These are phyloP conservation scores for Colletotrichum plurivorum DNA, from an alignment of 2,329 filamentous ascomycete species.

Conservation along the genomic window DNA sequence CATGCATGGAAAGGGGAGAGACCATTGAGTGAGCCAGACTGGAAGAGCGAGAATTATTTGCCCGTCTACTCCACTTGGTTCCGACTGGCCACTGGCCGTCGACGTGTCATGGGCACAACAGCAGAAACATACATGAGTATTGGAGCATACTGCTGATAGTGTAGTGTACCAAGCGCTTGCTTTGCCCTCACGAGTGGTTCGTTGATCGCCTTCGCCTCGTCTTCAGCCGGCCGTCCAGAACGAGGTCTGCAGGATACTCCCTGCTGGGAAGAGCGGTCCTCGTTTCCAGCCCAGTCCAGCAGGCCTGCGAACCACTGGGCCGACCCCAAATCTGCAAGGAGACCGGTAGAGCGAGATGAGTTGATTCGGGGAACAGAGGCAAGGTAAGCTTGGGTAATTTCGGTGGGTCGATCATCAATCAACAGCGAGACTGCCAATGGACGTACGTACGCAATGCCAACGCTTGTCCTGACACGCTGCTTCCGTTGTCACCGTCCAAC, in stretches of 20 bases:
- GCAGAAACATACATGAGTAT: constrained; percentile 1
- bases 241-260: not conserved
- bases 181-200: constrained; percentile 8
- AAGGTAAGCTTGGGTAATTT: constrained; percentile 28
- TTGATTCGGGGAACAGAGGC: constrained; percentile 24
- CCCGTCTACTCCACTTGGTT: constrained; percentile 1
- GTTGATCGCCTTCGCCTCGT: constrained; percentile 10
- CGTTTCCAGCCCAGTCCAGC: constrained; percentile 8
- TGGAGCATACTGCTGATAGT: not conserved
- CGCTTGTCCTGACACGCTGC: constrained; percentile 14
- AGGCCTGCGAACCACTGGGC: not conserved
- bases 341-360: constrained; percentile 38
- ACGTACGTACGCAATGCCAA: constrained; percentile 26
- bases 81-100: constrained; percentile 14
- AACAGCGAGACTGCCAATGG: constrained; percentile 20
- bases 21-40: constrained; percentile 14
- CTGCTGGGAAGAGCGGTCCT: constrained; percentile 2
- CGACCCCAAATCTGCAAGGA: constrained; percentile 34
- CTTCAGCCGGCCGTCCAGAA: constrained; percentile 4
- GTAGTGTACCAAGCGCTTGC: constrained; percentile 9
- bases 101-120: not conserved
- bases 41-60: constrained; percentile 24
- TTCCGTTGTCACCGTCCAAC: constrained; percentile 11
- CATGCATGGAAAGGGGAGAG: constrained; percentile 36
- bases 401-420: constrained; percentile 12